phyloP scores from a whole-genome alignment of 2,329 filamentous ascomycete species.

The Stachybotrys echinatus region DNA sequence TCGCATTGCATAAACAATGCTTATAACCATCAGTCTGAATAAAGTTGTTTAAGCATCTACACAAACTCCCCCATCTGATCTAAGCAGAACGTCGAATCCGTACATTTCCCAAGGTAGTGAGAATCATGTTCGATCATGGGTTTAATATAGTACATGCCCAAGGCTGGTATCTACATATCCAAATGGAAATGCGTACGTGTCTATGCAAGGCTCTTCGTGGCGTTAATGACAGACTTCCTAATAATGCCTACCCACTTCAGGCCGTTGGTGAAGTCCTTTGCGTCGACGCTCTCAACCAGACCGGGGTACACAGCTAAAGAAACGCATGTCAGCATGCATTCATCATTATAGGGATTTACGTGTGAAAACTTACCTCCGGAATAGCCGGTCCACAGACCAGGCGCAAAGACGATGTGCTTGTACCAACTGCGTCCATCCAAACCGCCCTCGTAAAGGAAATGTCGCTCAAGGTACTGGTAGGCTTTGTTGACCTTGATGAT shows the following conservation, averaged over 20 bases:
- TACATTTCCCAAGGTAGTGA: no score
- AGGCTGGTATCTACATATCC: no score
- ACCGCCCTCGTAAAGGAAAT: conserved; percentile 71
- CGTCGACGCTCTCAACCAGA: conserved; percentile 56
- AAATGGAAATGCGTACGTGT: no score
- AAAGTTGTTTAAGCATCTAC: no score
- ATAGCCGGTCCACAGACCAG: conserved; percentile 88
- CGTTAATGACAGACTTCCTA: conserved; percentile 41
- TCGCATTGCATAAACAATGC: no score
- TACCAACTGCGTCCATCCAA: conserved; percentile 82
- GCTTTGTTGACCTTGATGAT: conserved; percentile 68
- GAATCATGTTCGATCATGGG: no score
- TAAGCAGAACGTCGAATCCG: no score
- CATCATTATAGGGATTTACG: background rate
- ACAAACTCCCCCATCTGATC: no score
- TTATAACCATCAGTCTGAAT: no score
- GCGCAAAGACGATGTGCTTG: conserved; percentile 92
- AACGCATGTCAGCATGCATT: background rate
- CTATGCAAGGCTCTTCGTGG: conserved; percentile 30
- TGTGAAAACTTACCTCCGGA: conserved; percentile 54
- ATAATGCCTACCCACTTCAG: conserved; percentile 57
- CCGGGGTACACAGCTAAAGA: conserved; percentile 54
- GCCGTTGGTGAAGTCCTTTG: conserved; percentile 52
- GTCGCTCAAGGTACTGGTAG: conserved; percentile 79
- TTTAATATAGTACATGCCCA: no score